Percentiles rank a stretch among this genome's conserved stretches.
Conservation (phyloP, 2,329 filamentous ascomycete species). For the Thelonectria rubi region DNA sequence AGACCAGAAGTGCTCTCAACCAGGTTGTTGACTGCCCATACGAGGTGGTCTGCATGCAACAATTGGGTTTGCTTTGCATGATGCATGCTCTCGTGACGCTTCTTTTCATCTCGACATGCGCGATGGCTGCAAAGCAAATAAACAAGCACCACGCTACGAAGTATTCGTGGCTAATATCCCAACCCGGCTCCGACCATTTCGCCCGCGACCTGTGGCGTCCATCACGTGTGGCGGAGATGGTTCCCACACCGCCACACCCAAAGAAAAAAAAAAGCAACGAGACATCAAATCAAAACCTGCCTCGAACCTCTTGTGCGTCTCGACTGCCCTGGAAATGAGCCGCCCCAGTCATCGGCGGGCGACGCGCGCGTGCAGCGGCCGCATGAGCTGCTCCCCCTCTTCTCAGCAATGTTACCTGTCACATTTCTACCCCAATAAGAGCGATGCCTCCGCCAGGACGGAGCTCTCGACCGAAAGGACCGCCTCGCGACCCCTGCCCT, state of each 20-base stretch:
- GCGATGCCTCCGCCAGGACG: slow-evolving; percentile 22
- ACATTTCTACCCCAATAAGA: slow-evolving; percentile 32
- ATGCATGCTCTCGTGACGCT: not conserved
- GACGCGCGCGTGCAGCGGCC: slow-evolving; percentile 35
- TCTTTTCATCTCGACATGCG: not conserved
- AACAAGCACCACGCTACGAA: too few relatives aligned
- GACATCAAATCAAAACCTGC: slow-evolving; percentile 12
- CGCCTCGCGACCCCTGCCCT: slow-evolving; percentile 15
- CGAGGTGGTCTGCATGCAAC: not conserved
- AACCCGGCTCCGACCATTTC: slow-evolving; percentile 6
- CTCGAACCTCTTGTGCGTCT: slow-evolving; percentile 13
- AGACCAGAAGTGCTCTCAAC: not conserved
- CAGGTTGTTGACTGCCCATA: not conserved
- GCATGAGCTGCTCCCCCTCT: slow-evolving; percentile 35
- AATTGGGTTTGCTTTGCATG: not conserved
- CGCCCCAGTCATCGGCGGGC: slow-evolving; percentile 25
- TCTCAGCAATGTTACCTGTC: slow-evolving; percentile 33
- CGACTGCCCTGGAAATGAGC: slow-evolving; percentile 30
- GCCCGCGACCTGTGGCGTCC: slow-evolving; percentile 11
- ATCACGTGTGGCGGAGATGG: slow-evolving; percentile 13
- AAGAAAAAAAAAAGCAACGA: not conserved
- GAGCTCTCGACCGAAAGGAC: slow-evolving; percentile 1
- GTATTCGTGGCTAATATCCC: not conserved
- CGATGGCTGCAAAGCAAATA: too few relatives aligned
- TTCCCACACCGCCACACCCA: slow-evolving; percentile 16